Conservation (phyloP, 306 rosid species). For the Trifolium subterraneum region DNA sequence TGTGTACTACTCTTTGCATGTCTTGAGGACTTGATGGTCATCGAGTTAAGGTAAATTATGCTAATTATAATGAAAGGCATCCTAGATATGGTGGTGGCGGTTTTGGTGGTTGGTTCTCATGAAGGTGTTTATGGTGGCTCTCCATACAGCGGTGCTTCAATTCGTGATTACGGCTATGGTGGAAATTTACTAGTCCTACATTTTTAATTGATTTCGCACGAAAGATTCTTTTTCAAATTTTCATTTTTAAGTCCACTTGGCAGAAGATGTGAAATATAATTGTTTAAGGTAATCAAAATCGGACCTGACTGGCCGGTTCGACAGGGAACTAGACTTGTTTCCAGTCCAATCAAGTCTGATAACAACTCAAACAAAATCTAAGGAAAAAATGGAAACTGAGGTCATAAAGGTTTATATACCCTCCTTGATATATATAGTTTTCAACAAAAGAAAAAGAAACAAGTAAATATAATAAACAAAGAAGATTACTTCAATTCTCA, state of each 20-base stretch:
- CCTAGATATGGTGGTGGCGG: slow-evolving; percentile 52
- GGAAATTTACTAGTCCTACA: slow-evolving; percentile 38
- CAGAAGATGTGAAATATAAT: background rate
- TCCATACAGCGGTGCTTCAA: slow-evolving; percentile 23
- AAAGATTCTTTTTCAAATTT: background rate
- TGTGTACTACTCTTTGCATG: too few species aligned
- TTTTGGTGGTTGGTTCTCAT: slow-evolving; percentile 40
- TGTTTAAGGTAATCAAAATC: background rate
- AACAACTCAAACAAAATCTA: too few species aligned
- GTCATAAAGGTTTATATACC: background rate
- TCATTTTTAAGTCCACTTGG: background rate
- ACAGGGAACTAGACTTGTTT: background rate
- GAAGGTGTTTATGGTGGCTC: slow-evolving; percentile 12
- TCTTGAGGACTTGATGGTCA: slow-evolving; percentile 73
- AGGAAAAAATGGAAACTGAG: background rate
- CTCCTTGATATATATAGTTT: background rate
- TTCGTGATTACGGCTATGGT: slow-evolving; percentile 46
- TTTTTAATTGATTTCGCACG: background rate
- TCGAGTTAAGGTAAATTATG: slow-evolving; percentile 73
- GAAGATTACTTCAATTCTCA: slow-evolving; percentile 37
- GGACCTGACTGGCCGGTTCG: background rate
- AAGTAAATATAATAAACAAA: slow-evolving; percentile 3
- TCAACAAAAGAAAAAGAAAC: background rate
- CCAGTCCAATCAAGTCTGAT: background rate
- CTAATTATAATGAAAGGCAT: slow-evolving; percentile 62